phyloP scores from a whole-genome alignment of 768 basidiomycete genomes.

The Hydnomerulius pinastri region DNA sequence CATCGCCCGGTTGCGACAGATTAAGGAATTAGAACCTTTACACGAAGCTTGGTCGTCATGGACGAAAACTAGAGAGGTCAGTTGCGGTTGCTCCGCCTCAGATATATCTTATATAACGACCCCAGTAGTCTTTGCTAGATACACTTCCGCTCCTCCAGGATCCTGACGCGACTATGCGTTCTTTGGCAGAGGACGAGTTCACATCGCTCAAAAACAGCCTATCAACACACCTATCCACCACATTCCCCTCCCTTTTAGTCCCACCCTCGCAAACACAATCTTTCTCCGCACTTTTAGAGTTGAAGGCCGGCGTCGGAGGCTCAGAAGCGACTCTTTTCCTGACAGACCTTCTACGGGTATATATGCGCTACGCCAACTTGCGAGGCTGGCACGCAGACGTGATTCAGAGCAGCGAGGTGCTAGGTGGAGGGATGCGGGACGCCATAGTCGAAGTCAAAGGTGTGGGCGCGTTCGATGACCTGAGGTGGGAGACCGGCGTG shows the following conservation, averaged over 20 bases:
- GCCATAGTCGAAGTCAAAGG: conserved; percentile 82
- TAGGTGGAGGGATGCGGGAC: conserved; percentile 72
- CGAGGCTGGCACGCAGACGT: conserved; percentile 64
- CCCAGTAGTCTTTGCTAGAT: conserved; percentile 65
- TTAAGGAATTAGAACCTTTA: conserved; percentile 72
- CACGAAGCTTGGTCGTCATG: conserved; percentile 70
- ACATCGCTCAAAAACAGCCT: conserved; percentile 39
- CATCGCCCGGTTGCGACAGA: conserved; percentile 55
- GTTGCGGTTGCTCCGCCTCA: conserved; percentile 19
- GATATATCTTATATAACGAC: conserved; percentile 13
- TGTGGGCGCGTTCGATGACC: conserved; percentile 69
- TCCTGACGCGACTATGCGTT: conserved; percentile 72
- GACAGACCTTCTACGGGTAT: conserved; percentile 79
- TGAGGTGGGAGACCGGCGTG: conserved; percentile 93
- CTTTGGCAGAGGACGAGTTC: conserved; percentile 72
- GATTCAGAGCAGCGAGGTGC: conserved; percentile 57
- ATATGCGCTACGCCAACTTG: conserved; percentile 58
- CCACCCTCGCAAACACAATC: conserved; percentile 66
- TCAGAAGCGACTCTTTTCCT: conserved; percentile 85
- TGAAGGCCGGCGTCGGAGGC: conserved; percentile 93
- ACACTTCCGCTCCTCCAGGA: conserved; percentile 65
- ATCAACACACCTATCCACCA: conserved; percentile 32
- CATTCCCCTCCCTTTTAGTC: conserved; percentile 72
- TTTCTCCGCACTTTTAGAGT: conserved; percentile 81
- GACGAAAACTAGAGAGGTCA: conserved; percentile 56